Conservation (phyloP, 441 rosid genomes). For the Gossypium lobatum region DNA sequence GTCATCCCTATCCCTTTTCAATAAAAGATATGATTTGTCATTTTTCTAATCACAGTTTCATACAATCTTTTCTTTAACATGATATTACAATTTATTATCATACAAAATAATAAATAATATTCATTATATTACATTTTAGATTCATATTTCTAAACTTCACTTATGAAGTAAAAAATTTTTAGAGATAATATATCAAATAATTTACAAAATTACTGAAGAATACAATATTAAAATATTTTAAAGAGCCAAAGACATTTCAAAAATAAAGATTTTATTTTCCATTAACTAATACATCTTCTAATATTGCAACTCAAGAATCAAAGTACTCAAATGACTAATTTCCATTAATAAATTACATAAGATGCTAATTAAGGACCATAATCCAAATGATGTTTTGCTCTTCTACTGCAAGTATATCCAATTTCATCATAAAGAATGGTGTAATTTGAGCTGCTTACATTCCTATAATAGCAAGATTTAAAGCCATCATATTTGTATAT, state of each 20-base stretch:
- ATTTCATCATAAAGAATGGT: constrained; percentile 51
- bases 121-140: no score
- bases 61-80: no score
- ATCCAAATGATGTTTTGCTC: not conserved
- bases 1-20: no score
- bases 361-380: not conserved
- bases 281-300: not conserved
- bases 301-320: not conserved
- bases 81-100: no score
- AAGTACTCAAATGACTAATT: constrained; percentile 7
- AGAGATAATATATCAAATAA: no score
- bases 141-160: no score
- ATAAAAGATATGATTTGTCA: no score
- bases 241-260: not conserved
- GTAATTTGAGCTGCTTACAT: constrained; percentile 70
- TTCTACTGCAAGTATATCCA: constrained; percentile 26
- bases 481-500: constrained; percentile 38
- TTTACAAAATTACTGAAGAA: no score
- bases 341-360: not conserved
- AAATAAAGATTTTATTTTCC: not conserved
- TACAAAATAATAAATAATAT: no score
- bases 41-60: no score
- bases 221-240: no score
- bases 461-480: constrained; percentile 58
- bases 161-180: no score